Evolutionary conservation across 208 protist genomes (phyloP).

Genomic region (Naegleria gruberi): DNA sequence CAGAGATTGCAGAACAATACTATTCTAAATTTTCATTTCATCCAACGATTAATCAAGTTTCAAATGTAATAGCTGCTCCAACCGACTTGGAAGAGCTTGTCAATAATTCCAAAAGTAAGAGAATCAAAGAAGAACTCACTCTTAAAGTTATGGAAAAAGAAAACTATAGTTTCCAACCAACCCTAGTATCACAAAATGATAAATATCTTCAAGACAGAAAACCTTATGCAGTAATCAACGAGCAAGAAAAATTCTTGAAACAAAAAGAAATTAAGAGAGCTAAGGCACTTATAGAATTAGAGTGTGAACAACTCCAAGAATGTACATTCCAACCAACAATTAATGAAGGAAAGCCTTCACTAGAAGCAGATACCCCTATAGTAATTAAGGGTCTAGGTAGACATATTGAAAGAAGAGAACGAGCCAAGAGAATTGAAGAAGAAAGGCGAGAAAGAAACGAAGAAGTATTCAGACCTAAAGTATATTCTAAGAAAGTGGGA

Average conservation of each 20-base stretch:
- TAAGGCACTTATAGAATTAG: neutral
- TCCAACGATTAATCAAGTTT: neutral
- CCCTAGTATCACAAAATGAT: neutral
- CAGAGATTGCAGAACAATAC: neutral
- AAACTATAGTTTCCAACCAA: neutral
- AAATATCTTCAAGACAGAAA: neutral
- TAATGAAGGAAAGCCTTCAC: neutral
- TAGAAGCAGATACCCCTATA: neutral
- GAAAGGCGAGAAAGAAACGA: neutral
- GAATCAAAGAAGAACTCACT: neutral
- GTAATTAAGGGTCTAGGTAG: neutral
- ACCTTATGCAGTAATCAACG: neutral
- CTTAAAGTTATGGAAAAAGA: neutral
- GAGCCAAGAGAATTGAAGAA: neutral
- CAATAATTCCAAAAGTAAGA: neutral
- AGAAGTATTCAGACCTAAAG: neutral
- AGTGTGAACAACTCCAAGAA: neutral
- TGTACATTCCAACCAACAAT: neutral
- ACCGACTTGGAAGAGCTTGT: neutral
- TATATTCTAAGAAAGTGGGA: neutral
- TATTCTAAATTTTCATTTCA: neutral
- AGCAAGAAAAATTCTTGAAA: neutral
- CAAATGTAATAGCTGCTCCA: neutral
- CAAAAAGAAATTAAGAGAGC: neutral
- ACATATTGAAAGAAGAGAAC: constrained; percentile 1